Conservation (phyloP, 805 yeast species). For the Nakazawaea anatomiae region DNA sequence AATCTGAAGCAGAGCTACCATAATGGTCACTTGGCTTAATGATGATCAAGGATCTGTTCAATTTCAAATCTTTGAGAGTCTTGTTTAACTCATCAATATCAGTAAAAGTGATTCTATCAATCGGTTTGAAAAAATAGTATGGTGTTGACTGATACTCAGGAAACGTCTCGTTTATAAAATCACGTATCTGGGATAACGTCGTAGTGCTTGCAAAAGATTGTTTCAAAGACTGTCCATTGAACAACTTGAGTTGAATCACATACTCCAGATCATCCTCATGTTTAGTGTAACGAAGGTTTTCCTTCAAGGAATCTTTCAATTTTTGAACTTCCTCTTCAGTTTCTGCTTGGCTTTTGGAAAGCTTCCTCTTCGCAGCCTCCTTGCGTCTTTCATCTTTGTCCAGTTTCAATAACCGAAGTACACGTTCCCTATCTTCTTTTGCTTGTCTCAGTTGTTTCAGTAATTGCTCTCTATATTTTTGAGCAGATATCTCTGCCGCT, state of each 20-base stretch:
- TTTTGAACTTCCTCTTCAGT: slow-evolving; percentile 14
- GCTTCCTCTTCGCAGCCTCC: slow-evolving; percentile 3
- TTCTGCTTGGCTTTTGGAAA: not conserved
- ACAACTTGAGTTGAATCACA: slow-evolving; percentile 43
- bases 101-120: slow-evolving; percentile 60
- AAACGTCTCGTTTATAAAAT: slow-evolving; percentile 45
- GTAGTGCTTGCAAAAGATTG: slow-evolving; percentile 40
- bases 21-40: slow-evolving; percentile 47
- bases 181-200: slow-evolving; percentile 52
- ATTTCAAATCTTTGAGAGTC: slow-evolving; percentile 45
- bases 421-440: slow-evolving; percentile 48
- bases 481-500: slow-evolving; percentile 32
- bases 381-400: slow-evolving; percentile 43
- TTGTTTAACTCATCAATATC: slow-evolving; percentile 51
- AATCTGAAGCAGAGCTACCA: slow-evolving; percentile 4
- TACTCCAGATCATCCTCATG: slow-evolving; percentile 35
- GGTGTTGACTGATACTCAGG: slow-evolving; percentile 45
- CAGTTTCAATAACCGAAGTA: slow-evolving; percentile 43
- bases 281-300: slow-evolving; percentile 16
- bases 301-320: slow-evolving; percentile 11
- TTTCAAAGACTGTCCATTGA: slow-evolving; percentile 59
- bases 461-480: slow-evolving; percentile 31
- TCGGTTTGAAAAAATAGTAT: slow-evolving; percentile 43
- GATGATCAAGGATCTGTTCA: slow-evolving; percentile 66
- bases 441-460: slow-evolving; percentile 29